A percentile compares a stretch with the other conserved stretches of the same genome.
These are phyloP conservation scores for Pichia nanzhaoensis DNA, from an alignment of 805 yeast species.

Conservation along the genomic window DNA sequence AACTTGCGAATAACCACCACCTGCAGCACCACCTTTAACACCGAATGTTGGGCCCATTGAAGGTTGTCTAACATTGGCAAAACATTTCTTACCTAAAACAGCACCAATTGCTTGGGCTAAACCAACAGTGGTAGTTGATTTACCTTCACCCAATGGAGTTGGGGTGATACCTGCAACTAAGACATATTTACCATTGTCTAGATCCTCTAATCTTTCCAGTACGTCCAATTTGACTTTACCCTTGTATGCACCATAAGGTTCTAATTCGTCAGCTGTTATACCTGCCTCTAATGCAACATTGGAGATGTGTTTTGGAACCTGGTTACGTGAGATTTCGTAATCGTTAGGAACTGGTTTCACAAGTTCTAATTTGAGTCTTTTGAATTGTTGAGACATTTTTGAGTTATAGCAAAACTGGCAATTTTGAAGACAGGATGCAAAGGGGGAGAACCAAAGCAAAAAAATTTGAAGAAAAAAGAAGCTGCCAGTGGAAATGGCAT, in stretches of 20 bases:
- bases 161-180: conserved; percentile 97
- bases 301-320: conserved; percentile 75
- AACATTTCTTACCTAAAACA: conserved; percentile 70
- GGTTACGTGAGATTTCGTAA: conserved; percentile 82
- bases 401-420: not conserved
- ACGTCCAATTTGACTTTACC: conserved; percentile 76
- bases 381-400: conserved; percentile 29
- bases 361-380: conserved; percentile 32
- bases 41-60: conserved; percentile 99
- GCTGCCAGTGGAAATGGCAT: too few species aligned
- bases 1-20: conserved; percentile 97
- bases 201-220: conserved; percentile 56
- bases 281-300: conserved; percentile 78
- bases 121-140: conserved; percentile 93
- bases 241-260: conserved; percentile 82
- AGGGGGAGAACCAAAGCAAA: not conserved
- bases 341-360: conserved; percentile 81
- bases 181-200: conserved; percentile 76
- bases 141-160: conserved; percentile 97
- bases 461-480: not conserved
- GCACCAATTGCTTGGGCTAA: conserved; percentile 96
- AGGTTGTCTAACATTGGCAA: conserved; percentile 96
- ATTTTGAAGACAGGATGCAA: conserved; percentile 1
- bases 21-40: conserved; percentile 99
- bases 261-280: conserved; percentile 70